Evolutionary conservation across 1,284 basidiomycete species (phyloP).

Genomic region (Ustilago curta): DNA sequence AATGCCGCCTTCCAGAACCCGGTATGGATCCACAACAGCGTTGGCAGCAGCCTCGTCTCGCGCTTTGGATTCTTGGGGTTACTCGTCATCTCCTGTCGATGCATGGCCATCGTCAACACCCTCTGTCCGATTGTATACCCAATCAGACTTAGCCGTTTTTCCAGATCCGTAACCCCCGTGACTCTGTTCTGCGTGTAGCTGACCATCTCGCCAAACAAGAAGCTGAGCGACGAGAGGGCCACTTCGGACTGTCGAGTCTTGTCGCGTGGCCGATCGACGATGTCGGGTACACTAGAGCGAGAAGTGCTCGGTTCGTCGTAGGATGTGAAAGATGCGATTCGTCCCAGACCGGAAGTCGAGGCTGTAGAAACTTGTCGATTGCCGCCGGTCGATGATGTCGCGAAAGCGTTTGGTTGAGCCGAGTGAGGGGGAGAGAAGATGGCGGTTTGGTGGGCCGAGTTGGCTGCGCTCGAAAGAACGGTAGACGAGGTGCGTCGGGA

Average conservation of each 20-base stretch:
- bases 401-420: conserved; percentile 5
- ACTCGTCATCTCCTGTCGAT: conserved; percentile 53
- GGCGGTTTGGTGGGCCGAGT: conserved; percentile 13
- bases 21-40: conserved; percentile 65
- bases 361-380: conserved; percentile 4
- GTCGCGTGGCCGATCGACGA: conserved; percentile 64
- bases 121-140: conserved; percentile 62
- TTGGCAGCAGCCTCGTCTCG: conserved; percentile 63
- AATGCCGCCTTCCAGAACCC: conserved; percentile 95
- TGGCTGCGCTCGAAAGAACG: conserved; percentile 10
- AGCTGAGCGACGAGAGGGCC: conserved; percentile 47
- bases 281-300: conserved; percentile 34
- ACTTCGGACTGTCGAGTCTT: conserved; percentile 53
- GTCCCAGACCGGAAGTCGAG: background rate
- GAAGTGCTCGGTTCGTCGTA: conserved; percentile 1
- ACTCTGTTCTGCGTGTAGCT: conserved; percentile 92
- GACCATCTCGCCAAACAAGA: conserved; percentile 65
- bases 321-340: conserved; percentile 27
- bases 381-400: background rate
- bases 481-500: conserved; percentile 27
- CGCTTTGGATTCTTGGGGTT: conserved; percentile 62
- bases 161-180: conserved; percentile 91
- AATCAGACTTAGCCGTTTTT: conserved; percentile 70
- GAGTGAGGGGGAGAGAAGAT: conserved; percentile 9
- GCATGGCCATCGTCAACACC: conserved; percentile 46